These are phyloP conservation scores for Hypomontagnella monticulosa DNA, from an alignment of 495 filamentous ascomycete genomes.

Conservation along the genomic window DNA sequence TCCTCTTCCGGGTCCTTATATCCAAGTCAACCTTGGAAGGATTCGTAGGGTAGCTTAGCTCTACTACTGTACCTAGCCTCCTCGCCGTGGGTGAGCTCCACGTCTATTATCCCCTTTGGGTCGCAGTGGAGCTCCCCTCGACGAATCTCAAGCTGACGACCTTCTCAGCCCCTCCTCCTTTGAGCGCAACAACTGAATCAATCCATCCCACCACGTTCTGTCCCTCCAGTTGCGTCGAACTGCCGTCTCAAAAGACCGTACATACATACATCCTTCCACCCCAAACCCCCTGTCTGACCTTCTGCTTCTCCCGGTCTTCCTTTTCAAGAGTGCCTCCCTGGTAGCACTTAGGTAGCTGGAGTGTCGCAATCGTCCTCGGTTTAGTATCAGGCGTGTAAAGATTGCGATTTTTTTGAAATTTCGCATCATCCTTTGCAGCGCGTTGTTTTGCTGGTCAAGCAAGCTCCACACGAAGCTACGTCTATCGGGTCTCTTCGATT, in stretches of 20 bases:
- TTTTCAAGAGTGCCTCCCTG: slow-evolving; percentile 22
- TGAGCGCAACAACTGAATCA: slow-evolving; percentile 29
- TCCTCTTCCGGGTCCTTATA: slow-evolving; percentile 13
- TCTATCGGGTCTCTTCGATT: slow-evolving; percentile 26
- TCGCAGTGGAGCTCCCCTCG: slow-evolving; percentile 36
- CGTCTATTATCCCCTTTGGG: slow-evolving; percentile 30
- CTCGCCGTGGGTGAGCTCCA: slow-evolving; percentile 25
- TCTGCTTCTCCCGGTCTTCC: slow-evolving; percentile 5
- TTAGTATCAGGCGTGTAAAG: slow-evolving; percentile 14
- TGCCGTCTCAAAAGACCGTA: slow-evolving; percentile 28
- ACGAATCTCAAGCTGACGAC: slow-evolving; percentile 39
- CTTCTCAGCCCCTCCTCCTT: slow-evolving; percentile 43
- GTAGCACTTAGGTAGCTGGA: slow-evolving; percentile 16
- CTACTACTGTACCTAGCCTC: slow-evolving; percentile 12
- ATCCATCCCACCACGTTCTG: slow-evolving; percentile 28
- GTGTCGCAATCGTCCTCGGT: slow-evolving; percentile 18
- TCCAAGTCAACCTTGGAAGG: slow-evolving; percentile 33
- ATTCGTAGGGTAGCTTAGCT: slow-evolving; percentile 19
- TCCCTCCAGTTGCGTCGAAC: slow-evolving; percentile 32
- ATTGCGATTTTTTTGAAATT: slow-evolving; percentile 14
- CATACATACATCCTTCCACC: slow-evolving; percentile 19
- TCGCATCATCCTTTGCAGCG: slow-evolving; percentile 17
- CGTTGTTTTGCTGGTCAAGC: slow-evolving; percentile 8
- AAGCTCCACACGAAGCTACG: slow-evolving; percentile 5
- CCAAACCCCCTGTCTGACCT: slow-evolving; percentile 11